Evolutionary conservation across 208 protist genomes (phyloP).

Genomic region (Eutreptiella sp.): DNA sequence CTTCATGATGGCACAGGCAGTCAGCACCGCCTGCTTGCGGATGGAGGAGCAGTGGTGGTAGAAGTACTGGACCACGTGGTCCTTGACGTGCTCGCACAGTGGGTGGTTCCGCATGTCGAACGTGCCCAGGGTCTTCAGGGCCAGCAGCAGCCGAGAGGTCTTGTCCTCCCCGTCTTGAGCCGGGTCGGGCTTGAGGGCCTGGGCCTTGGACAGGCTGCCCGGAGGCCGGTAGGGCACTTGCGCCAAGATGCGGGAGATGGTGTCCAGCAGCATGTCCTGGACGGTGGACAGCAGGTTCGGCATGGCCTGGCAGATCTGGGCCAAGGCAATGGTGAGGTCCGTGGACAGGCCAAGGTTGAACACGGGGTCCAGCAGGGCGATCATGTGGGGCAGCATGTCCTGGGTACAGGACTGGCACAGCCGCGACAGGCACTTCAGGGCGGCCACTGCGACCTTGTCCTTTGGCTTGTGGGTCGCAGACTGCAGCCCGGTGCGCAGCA

Average conservation of each 20-base stretch:
- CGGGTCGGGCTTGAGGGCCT: not conserved
- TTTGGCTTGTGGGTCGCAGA: not conserved
- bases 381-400: not conserved
- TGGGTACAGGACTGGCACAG: not conserved
- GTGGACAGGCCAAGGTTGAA: constrained; percentile 12
- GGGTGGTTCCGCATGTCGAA: constrained; percentile 61
- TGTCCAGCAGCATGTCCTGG: not conserved
- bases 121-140: constrained; percentile 51
- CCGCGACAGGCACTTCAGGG: constrained; percentile 2
- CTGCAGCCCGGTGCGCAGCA: not conserved
- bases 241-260: not conserved
- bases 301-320: not conserved
- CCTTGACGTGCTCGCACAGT: constrained; percentile 47
- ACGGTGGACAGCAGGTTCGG: not conserved
- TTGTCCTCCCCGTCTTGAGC: not conserved
- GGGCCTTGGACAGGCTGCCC: not conserved
- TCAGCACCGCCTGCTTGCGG: constrained; percentile 1
- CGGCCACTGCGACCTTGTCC: not conserved
- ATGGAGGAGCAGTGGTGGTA: constrained; percentile 47
- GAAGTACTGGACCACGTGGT: constrained; percentile 48
- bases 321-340: not conserved
- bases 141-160: constrained; percentile 28
- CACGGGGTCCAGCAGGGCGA: constrained; percentile 4
- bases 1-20: not conserved
- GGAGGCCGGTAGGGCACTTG: not conserved